Evolutionary conservation across 2,329 filamentous ascomycete genomes (phyloP).

Genomic region (Sphaerulina populicola): DNA sequence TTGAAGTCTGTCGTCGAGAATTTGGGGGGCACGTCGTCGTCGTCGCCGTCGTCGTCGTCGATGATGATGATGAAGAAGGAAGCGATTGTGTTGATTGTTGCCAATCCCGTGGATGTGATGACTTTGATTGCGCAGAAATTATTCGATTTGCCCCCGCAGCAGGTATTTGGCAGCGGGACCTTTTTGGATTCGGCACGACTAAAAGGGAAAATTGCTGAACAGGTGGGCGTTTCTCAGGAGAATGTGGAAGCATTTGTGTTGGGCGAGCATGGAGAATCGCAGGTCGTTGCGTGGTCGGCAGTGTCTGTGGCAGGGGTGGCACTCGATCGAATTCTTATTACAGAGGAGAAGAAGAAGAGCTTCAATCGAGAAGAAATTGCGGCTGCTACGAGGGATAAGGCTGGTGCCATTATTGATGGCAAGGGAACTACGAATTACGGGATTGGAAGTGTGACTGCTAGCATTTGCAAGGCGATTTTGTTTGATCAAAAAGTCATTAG

Average conservation of each 20-base stretch:
- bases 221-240: slow-evolving; percentile 34
- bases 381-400: slow-evolving; percentile 41
- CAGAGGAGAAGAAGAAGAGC: neutral
- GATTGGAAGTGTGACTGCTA: slow-evolving; percentile 42
- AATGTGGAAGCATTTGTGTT: slow-evolving; percentile 41
- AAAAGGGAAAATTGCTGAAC: slow-evolving; percentile 38
- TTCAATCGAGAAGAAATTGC: slow-evolving; percentile 35
- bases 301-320: slow-evolving; percentile 40
- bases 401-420: slow-evolving; percentile 41
- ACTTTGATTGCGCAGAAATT: slow-evolving; percentile 44
- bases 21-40: slow-evolving; percentile 37
- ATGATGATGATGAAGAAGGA: slow-evolving; percentile 41
- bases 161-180: slow-evolving; percentile 49
- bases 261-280: slow-evolving; percentile 44
- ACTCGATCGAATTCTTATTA: slow-evolving; percentile 27
- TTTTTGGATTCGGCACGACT: slow-evolving; percentile 47
- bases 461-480: slow-evolving; percentile 46
- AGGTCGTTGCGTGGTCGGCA: slow-evolving; percentile 43
- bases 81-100: slow-evolving; percentile 45
- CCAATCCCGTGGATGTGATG: slow-evolving; percentile 50
- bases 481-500: slow-evolving; percentile 42
- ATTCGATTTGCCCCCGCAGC: slow-evolving; percentile 42
- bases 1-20: slow-evolving; percentile 41
- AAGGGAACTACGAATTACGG: slow-evolving; percentile 48
- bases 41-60: no score